phyloP scores from a whole-genome alignment of 169 alveolate genomes.

The Plasmodium yoelii region DNA sequence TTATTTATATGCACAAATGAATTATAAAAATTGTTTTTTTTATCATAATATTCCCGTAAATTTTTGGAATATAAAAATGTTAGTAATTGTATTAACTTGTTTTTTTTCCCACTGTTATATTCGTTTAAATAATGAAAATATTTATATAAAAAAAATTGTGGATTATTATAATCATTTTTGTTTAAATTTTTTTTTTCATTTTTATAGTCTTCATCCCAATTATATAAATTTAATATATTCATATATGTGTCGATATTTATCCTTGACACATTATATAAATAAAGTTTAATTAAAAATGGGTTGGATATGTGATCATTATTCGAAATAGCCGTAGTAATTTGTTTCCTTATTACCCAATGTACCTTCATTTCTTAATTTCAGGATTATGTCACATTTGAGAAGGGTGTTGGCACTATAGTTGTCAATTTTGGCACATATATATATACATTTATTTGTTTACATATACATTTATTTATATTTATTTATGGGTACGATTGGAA shows the following conservation, averaged over 20 bases:
- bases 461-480: too few relatives aligned
- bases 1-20: constrained; percentile 27
- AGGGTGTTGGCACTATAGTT: too few relatives aligned
- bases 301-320: constrained; percentile 3
- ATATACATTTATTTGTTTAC: too few relatives aligned
- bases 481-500: too few relatives aligned
- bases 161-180: constrained; percentile 11
- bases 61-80: constrained; percentile 29
- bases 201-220: not conserved
- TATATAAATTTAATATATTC: constrained; percentile 24
- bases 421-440: too few relatives aligned
- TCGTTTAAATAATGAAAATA: constrained; percentile 48
- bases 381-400: too few relatives aligned
- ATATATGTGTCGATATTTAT: constrained; percentile 50
- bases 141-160: constrained; percentile 49
- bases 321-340: constrained; percentile 4
- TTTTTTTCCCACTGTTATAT: constrained; percentile 24
- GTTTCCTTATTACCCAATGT: not conserved
- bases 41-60: constrained; percentile 50
- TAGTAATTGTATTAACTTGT: constrained; percentile 20
- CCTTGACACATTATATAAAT: constrained; percentile 44
- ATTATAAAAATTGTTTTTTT: constrained; percentile 32
- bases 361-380: constrained; percentile 17
- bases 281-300: constrained; percentile 39
- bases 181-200: constrained; percentile 20